These are phyloP conservation scores for Tuber microsphaerosporum DNA, from an alignment of 495 filamentous ascomycete genomes.

Conservation along the genomic window DNA sequence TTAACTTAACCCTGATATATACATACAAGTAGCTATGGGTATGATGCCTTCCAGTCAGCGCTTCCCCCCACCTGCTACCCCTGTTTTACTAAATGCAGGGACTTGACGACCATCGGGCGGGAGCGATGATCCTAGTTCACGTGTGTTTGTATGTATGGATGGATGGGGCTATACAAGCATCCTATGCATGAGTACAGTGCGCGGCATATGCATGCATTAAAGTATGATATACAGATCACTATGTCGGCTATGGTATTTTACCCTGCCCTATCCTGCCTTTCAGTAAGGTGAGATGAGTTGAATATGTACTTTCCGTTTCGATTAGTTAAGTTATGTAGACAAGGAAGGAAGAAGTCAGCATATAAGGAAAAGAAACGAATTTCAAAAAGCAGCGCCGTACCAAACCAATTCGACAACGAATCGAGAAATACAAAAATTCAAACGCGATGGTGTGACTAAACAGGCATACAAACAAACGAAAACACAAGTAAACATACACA, in stretches of 20 bases:
- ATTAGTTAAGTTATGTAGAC: constrained; percentile 2
- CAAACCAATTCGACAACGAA: background rate
- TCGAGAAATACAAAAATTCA: constrained; percentile 15
- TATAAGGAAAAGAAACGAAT: background rate
- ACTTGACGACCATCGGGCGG: background rate
- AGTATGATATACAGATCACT: background rate
- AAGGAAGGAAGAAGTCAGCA: background rate
- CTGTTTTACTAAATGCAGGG: background rate
- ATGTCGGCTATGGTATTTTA: background rate
- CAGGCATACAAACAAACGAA: constrained; percentile 17
- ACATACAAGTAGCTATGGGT: background rate
- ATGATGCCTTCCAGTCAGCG: background rate
- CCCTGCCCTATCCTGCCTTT: background rate
- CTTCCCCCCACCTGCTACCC: background rate
- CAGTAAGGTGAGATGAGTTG: background rate
- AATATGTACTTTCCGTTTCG: constrained; percentile 1
- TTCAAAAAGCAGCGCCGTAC: constrained; percentile 2
- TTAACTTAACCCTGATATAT: background rate
- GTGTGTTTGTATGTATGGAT: background rate
- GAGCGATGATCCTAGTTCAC: background rate
- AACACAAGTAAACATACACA: constrained; percentile 28
- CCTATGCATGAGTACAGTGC: background rate
- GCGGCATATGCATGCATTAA: background rate
- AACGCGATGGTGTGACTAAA: constrained; percentile 22
- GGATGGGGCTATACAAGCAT: background rate